Evolutionary conservation across 192 early-diverging fungal genomes (phyloP).

Genomic region (Backusella australiensis): DNA sequence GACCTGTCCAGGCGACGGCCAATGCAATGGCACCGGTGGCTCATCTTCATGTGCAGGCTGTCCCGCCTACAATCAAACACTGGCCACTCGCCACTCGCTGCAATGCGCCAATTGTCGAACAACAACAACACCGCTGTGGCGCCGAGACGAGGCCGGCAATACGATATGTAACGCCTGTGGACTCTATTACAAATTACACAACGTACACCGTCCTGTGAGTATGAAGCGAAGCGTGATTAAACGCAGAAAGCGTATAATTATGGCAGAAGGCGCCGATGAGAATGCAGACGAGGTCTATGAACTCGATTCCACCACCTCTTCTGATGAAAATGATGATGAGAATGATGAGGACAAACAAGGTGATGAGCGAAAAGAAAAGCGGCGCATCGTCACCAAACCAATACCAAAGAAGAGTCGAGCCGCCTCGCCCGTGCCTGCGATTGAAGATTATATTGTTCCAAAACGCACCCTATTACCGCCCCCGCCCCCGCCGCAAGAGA

Average conservation of each 20-base stretch:
- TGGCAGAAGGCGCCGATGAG: conserved; percentile 2
- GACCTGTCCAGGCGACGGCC: conserved; percentile 74
- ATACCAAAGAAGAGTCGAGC: not conserved
- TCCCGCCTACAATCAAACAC: conserved; percentile 61
- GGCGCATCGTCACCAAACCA: not conserved
- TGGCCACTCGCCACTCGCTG: conserved; percentile 50
- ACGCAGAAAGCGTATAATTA: conserved; percentile 63
- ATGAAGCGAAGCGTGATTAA: conserved; percentile 79
- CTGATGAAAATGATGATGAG: conserved; percentile 2
- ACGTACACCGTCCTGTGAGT: conserved; percentile 76
- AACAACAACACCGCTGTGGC: conserved; percentile 78
- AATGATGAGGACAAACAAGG: not conserved
- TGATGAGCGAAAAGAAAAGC: not conserved
- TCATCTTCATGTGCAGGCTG: conserved; percentile 71
- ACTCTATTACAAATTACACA: conserved; percentile 86
- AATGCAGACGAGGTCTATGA: conserved; percentile 16
- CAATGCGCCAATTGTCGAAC: conserved; percentile 77
- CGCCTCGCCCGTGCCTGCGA: conserved; percentile 34
- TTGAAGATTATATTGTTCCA: conserved; percentile 50
- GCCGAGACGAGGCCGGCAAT: conserved; percentile 68
- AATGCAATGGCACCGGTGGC: conserved; percentile 75
- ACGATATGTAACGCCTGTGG: conserved; percentile 88
- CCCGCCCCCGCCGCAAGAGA: not conserved
- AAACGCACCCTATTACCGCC: conserved; percentile 25
- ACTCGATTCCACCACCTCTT: not conserved